Base-by-base conservation (phyloP, 2,329 filamentous ascomycete species). In the Ceratocystis huliohia region DNA sequence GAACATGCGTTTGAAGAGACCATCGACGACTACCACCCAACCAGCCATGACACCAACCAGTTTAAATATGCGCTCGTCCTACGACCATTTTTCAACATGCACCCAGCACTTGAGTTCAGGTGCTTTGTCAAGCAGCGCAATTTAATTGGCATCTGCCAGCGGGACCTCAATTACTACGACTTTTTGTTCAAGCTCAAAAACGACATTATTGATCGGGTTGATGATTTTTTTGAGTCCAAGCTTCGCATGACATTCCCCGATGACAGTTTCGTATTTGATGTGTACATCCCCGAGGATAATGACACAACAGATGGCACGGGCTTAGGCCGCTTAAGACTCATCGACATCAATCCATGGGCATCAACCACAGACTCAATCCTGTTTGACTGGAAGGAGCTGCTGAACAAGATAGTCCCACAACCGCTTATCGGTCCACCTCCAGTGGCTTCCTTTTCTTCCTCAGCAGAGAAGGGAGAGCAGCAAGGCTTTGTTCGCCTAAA, bases 271-370 rank as follows among this genome's bases (percentile, higher is more conserved):
- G 84, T 85, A 0, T 96, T 99, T 72, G 94, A 99, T 73, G 87
- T 96, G 56, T 97, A 99, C 73, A 82, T 99, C 1, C 92, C 93
- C 1, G 84, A 87, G 69, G 82, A 72, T 78, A 82, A 72, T 75
- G 69, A 75, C 17, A 74, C 86, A 15, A 74, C 77, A 30, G 80
- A 81, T 33, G 62, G 63, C 5, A 65, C 67, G 20, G 79, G 88
- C 1, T 82, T 95, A 66, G 84, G 89, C 62, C 82, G 84, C 61
- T 89, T 95, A 1, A 88, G 91, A 78, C 79, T 99, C 10, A 87
- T 99, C 62, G 94, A 99, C 73, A 88, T 99, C 72, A 97, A 97
- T 72, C 91, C 94, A 0, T 99, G 93, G 90, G 93, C 93, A 0
- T 83, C 85, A 53, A 81, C 90, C 68, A 99, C 94, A 0, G 94